These are phyloP conservation scores for Vanrija sp. DNA, from an alignment of 1,284 basidiomycete genomes.

Conservation along the genomic window DNA sequence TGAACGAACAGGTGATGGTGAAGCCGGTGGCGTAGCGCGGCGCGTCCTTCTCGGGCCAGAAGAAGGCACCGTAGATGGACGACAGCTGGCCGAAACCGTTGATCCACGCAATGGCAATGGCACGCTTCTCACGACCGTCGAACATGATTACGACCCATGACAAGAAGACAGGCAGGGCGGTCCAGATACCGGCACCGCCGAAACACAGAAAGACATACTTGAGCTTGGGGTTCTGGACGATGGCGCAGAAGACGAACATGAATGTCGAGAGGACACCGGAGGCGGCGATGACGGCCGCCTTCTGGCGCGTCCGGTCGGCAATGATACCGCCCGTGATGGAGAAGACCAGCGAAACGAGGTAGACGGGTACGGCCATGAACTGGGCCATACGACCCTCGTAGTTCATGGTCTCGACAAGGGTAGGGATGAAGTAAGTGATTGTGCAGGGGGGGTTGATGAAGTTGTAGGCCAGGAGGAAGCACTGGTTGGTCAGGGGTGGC, in stretches of 20 bases:
- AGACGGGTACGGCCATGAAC: conserved; percentile 14
- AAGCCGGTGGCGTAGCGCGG: conserved; percentile 40
- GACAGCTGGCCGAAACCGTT: conserved; percentile 39
- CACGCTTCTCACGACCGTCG: conserved; percentile 38
- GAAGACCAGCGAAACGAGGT: conserved; percentile 5
- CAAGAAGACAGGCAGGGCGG: conserved; percentile 37
- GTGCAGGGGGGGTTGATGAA: conserved; percentile 11
- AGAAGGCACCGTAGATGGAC: conserved; percentile 43
- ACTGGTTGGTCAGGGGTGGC: background rate
- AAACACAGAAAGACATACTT: conserved; percentile 26
- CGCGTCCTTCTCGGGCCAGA: conserved; percentile 37
- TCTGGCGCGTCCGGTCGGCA: conserved; percentile 37
- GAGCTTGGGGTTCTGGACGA: background rate
- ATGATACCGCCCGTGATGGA: conserved; percentile 28
- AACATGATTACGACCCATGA: conserved; percentile 42
- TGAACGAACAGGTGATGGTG: conserved; percentile 32
- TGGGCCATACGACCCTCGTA: conserved; percentile 11
- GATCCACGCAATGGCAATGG: conserved; percentile 38
- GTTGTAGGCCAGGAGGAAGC: conserved; percentile 2
- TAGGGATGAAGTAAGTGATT: conserved; percentile 10
- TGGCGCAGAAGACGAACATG: conserved; percentile 9
- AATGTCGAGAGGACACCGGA: background rate
- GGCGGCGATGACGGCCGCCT: background rate
- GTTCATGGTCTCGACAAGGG: conserved; percentile 8
- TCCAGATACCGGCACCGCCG: conserved; percentile 42